Base-by-base conservation (phyloP, 768 basidiomycete genomes). In the Mycena galericulata region DNA sequence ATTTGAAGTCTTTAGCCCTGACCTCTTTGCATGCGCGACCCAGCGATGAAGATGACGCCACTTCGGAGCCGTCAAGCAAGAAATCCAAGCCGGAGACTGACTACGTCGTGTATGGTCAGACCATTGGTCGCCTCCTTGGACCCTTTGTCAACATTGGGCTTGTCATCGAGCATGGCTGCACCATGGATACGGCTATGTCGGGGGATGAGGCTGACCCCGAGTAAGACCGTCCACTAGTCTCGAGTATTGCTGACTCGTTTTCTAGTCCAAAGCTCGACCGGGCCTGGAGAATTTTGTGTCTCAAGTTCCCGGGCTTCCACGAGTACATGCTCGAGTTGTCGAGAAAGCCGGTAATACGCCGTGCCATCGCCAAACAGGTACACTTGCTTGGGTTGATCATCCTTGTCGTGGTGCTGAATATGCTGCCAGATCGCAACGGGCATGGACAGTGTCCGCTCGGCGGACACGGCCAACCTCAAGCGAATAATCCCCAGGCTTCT, bases 111-210 rank as follows among this genome's bases (percentile, higher is more conserved):
- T 43, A 53, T 54, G 61, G 61, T 22, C 51, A 51, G 14, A 34
- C 4, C 14, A 32, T 62, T 26, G 61, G n/a, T 30, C 61, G 61
- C 1, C 36, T 62, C 51, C 38, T 62, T 0, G 61, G 61, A 3
- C 20, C 27, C 2, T 62, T 54, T 14, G 53, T 54, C 3, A 26
- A 54, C 15, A 29, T 62, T 3, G 12, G 0, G 3, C 4, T 30
- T 1, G 24, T 54, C 8, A 27, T 62, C 51, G 22, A 62, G 15
- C 54, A 62, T 40, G 61, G 61, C 20, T 32, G 17, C 40, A 62
- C n/a, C 2, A 29, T 49, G 26, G 47, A 49, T 49, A 22, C 51
- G 4, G 51, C 32, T 3, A 20, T 53, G 51, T 53, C 51, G 17
- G 51, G 32, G 2, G 36, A 56, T 27, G 38, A 41, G 22, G 54